Conservation (phyloP, 148 eudicot genomes). For the Silene conica region DNA sequence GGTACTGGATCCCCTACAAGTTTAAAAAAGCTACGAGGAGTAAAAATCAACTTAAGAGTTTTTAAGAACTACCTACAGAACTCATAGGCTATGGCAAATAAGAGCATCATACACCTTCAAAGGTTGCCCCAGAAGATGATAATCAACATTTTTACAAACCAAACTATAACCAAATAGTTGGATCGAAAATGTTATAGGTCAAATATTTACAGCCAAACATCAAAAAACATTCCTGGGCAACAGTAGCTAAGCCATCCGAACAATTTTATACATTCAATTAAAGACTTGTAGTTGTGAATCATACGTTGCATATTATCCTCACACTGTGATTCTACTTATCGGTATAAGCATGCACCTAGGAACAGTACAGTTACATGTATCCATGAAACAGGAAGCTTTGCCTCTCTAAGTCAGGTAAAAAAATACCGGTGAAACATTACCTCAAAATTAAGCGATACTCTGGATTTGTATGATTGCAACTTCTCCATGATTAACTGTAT, state of each 20-base stretch:
- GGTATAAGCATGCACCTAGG: background rate
- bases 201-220: background rate
- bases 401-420: background rate
- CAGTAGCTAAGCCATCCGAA: background rate
- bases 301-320: background rate
- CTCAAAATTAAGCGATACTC: conserved; percentile 86
- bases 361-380: background rate
- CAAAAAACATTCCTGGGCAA: background rate
- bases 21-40: conserved; percentile 7
- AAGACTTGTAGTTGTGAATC: background rate
- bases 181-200: background rate
- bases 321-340: background rate
- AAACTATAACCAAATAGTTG: background rate
- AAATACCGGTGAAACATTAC: conserved; percentile 24
- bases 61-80: background rate
- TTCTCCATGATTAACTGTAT: conserved; percentile 90
- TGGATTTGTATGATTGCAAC: conserved; percentile 79
- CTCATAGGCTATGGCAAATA: background rate
- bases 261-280: background rate
- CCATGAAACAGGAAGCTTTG: background rate
- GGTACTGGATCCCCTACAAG: conserved; percentile 74
- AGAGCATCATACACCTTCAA: background rate
- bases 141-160: background rate
- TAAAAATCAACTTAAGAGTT: background rate
- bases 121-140: too few species aligned